Conservation (phyloP, 768 basidiomycete species). For the Phanerochaete sordida region DNA sequence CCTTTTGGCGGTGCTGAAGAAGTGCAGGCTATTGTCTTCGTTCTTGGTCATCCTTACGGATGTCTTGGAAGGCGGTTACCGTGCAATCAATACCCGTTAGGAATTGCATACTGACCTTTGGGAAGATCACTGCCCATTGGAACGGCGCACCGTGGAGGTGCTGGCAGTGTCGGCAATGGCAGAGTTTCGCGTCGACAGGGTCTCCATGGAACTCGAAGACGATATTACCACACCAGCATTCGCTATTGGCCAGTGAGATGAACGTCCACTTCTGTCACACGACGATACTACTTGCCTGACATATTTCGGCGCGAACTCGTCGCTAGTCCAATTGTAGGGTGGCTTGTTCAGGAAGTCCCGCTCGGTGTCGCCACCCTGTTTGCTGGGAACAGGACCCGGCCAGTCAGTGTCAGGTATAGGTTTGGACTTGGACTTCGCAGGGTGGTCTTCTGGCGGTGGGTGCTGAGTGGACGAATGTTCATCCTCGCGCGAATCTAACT, state of each 20-base stretch:
- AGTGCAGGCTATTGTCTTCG: constrained; percentile 25
- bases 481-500: constrained; percentile 9
- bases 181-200: constrained; percentile 30
- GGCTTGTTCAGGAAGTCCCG: constrained; percentile 27
- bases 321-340: constrained; percentile 26
- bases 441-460: constrained; percentile 22
- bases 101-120: constrained; percentile 20
- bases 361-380: constrained; percentile 23
- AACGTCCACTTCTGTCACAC: background rate
- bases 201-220: constrained; percentile 29
- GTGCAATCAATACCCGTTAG: background rate
- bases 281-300: constrained; percentile 11
- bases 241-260: constrained; percentile 9
- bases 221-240: constrained; percentile 31
- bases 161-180: constrained; percentile 31
- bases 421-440: background rate
- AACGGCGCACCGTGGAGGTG: constrained; percentile 30
- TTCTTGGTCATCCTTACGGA: constrained; percentile 29
- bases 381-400: constrained; percentile 22
- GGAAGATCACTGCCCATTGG: constrained; percentile 34
- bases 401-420: constrained; percentile 25
- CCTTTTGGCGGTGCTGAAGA: constrained; percentile 25
- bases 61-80: constrained; percentile 14
- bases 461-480: constrained; percentile 18
- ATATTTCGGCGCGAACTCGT: constrained; percentile 23